Conservation (phyloP, 1,139 yeast genomes). For the Blastobotrys capitulatus region DNA sequence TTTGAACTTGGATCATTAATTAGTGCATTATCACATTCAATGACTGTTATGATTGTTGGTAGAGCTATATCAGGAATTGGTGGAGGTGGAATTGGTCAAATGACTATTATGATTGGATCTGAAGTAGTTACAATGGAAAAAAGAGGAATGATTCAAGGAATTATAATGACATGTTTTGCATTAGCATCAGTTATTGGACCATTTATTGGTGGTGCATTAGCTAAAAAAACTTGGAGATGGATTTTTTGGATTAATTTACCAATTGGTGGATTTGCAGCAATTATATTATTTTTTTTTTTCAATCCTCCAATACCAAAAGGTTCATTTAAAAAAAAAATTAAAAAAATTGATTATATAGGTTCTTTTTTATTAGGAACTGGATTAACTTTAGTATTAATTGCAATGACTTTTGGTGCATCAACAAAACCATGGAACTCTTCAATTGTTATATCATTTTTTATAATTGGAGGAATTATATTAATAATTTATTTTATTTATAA, state of each 20-base stretch:
- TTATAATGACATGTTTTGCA: slow-evolving; percentile 48
- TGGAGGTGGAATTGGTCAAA: slow-evolving; percentile 61
- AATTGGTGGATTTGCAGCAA: slow-evolving; percentile 52
- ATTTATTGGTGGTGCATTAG: slow-evolving; percentile 50
- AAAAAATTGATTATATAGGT: slow-evolving; percentile 45
- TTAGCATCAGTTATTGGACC: slow-evolving; percentile 61
- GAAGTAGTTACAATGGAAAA: slow-evolving; percentile 57
- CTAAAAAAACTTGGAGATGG: slow-evolving; percentile 57
- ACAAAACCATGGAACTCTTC: slow-evolving; percentile 47
- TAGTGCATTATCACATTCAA: slow-evolving; percentile 50
- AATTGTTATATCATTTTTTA: slow-evolving; percentile 49
- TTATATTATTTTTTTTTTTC: slow-evolving; percentile 42
- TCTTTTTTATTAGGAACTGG: slow-evolving; percentile 40
- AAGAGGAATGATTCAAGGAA: slow-evolving; percentile 48
- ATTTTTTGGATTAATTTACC: slow-evolving; percentile 69
- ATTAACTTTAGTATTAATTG: slow-evolving; percentile 42
- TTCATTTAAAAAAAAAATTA: slow-evolving; percentile 37
- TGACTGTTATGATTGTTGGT: slow-evolving; percentile 63
- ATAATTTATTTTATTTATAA: slow-evolving; percentile 45
- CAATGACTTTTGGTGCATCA: slow-evolving; percentile 47
- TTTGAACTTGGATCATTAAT: slow-evolving; percentile 62
- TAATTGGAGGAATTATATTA: slow-evolving; percentile 44
- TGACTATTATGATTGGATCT: slow-evolving; percentile 53
- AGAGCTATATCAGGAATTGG: slow-evolving; percentile 69
- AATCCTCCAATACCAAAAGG: slow-evolving; percentile 49